Evolutionary conservation across 2,329 filamentous ascomycete genomes (phyloP).

Genomic region (Leptographium flavum): DNA sequence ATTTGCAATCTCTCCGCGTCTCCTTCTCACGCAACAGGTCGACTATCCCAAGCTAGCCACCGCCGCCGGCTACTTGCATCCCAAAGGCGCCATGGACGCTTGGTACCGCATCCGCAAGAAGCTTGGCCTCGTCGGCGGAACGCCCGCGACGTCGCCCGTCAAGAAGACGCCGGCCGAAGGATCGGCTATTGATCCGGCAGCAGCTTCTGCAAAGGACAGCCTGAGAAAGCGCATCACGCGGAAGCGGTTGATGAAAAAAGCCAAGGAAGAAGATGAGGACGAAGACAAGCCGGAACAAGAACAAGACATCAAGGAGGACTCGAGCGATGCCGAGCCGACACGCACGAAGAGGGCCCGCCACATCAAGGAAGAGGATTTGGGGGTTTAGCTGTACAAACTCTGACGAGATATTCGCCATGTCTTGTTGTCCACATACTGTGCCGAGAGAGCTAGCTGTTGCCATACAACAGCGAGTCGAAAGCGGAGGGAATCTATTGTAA

Average conservation of each 20-base stretch:
- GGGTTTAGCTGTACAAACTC: too few species aligned
- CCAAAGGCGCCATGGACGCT: constrained; percentile 2
- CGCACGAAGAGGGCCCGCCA: too few species aligned
- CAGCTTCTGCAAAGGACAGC: too few species aligned
- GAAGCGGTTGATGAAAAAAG: too few species aligned
- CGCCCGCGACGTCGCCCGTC: background rate
- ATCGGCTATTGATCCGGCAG: background rate
- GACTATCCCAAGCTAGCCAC: constrained; percentile 3
- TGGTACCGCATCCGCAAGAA: constrained; percentile 6
- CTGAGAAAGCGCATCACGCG: too few species aligned
- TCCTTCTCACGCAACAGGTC: background rate
- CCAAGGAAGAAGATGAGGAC: too few species aligned
- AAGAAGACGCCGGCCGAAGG: background rate
- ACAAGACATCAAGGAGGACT: too few species aligned
- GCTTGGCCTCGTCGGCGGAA: background rate
- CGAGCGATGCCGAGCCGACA: too few species aligned
- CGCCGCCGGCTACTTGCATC: background rate
- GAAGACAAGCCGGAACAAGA: too few species aligned
- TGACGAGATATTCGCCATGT: too few species aligned
- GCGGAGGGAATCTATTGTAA: background rate
- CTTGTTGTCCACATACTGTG: too few species aligned
- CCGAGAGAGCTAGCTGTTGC: background rate
- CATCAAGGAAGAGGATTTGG: too few species aligned
- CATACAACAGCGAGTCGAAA: background rate
- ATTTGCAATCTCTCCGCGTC: background rate